Conservation (phyloP, 1,139 yeast genomes). For the Citeromyces siamensis region DNA sequence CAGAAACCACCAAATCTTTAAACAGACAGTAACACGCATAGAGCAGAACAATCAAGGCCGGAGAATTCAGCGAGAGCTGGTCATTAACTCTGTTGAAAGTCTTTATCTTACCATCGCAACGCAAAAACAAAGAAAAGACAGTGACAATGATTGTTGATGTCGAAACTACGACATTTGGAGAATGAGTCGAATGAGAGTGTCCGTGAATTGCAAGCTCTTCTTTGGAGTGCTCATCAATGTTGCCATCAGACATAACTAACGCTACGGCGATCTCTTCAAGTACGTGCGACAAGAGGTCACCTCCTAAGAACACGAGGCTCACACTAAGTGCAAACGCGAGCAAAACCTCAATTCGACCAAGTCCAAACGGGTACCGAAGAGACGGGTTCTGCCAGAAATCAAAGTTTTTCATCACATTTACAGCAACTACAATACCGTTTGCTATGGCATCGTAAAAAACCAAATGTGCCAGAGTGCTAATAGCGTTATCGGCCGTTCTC, state of each 20-base stretch:
- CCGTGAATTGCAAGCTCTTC: constrained; percentile 11
- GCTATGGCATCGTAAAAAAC: constrained; percentile 82
- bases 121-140: constrained; percentile 15
- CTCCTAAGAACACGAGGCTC: constrained; percentile 80
- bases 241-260: constrained; percentile 28
- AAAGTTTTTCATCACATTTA: constrained; percentile 75
- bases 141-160: constrained; percentile 19
- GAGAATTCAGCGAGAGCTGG: constrained; percentile 34
- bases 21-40: constrained; percentile 28
- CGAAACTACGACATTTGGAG: constrained; percentile 17
- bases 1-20: constrained; percentile 11
- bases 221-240: constrained; percentile 15
- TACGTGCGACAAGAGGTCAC: constrained; percentile 77
- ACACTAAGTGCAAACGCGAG: constrained; percentile 83
- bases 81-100: background rate
- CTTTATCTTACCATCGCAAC: constrained; percentile 12
- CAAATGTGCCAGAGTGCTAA: constrained; percentile 77
- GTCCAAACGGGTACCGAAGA: constrained; percentile 79
- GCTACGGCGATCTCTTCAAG: constrained; percentile 58
- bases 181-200: constrained; percentile 13
- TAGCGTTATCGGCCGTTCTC: constrained; percentile 40
- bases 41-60: constrained; percentile 47
- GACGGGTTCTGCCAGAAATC: constrained; percentile 88
- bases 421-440: constrained; percentile 55
- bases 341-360: constrained; percentile 78